Evolutionary conservation across 75 land plant species (phyloP), one percentile per base, ranked within the genome.

Genomic region (Larix kaempferi): DNA sequence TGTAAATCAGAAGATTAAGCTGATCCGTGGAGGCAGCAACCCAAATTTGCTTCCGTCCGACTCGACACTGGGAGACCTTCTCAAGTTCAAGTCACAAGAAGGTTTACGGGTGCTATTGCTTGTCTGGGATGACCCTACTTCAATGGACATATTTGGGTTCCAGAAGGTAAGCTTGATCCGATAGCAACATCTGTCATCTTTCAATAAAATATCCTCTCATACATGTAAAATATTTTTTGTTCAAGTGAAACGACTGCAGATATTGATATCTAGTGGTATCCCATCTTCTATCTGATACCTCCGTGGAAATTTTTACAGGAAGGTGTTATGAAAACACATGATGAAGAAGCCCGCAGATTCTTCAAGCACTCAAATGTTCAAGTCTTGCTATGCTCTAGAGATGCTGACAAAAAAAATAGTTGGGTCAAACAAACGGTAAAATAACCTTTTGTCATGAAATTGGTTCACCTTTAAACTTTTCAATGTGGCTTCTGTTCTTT

Each of bases 91-190:
- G 64, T 91, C 96, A 5, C 81, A 87, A 56, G 96, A 91, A 78
- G 93, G 93, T 12, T 93, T 89, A 19, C 54, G 96, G 33, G 94
- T 94, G 14, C 71, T 89, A 75, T 66, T 94, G 71, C 83, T 94
- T 54, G 85, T 94, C 58, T 94, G 96, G 96, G 96, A 92, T 82
- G 96, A 94, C 61, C 89, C 82, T 77, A 91, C 96, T 52, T 93
- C 96, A 57, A 83, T 71, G 44, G 82, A 73, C 56, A 86, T 87
- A 67, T 73, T 81, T 75, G 83, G 84, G 29, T 77, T 78, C 62
- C 72, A 79, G 57, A 86, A 76, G 26, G 92, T 91, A 76, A 80
- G 86, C 3, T 69, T n/a, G 73, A 41, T 10, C 5, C 6, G 41
- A 69, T 21, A 16, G 23, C 21, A 2, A 66, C 0, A 8, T 37